Base-by-base conservation (phyloP, 2,329 filamentous ascomycete species). In the Dactylonectria macrodidyma region DNA sequence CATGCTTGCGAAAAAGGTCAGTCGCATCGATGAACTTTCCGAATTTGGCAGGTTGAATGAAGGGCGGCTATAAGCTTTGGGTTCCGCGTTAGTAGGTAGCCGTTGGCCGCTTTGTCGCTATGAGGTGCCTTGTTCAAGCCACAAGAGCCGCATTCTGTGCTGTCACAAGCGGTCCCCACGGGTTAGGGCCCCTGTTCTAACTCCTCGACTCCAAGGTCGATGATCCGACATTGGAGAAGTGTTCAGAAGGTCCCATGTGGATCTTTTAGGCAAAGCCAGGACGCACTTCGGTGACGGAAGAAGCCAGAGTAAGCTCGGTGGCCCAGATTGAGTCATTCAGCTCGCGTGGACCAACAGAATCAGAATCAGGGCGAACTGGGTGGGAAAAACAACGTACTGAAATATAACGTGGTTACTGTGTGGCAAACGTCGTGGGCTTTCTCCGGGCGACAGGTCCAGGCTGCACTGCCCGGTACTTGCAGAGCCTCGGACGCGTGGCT, bases 241-340 rank as follows among this genome's bases (percentile, higher is more conserved):
- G 14, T 36, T 38, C n/a, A 41, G 54, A n/a, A 11, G 5, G 30
- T 22, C 52, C 24, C 36, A 19, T 33, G 6, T 26, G 19, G 22
- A n/a, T 30, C 19, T 41, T 57, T 61, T 36, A 46, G 5, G n/a
- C 14, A 55, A 44, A 14, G 9, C 10, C 26, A 47, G 24, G 30
- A 33, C 12, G 62, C 14, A 22, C 26, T 52, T 48, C 8, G 48
- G 61, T 69, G 54, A 64, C 68, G 51, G 56, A 50, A 11, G 14
- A 54, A 46, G 19, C 48, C 41, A 36, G 41, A 24, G 52, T 24
- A 22, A 19, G 5, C 34, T 55, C 30, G 56, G 47, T 58, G 59
- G 19, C 68, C 22, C 22, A 41, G 26, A 48, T 46, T 68, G 68
- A 71, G 59, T 70, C 68, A 59, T 34, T 59, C 44, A 47, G 57